Percentiles rank a stretch among this genome's conserved stretches.
Evolutionary conservation across 1,139 yeast species (phyloP).

Genomic region (Saccharomycopsis phalli): DNA sequence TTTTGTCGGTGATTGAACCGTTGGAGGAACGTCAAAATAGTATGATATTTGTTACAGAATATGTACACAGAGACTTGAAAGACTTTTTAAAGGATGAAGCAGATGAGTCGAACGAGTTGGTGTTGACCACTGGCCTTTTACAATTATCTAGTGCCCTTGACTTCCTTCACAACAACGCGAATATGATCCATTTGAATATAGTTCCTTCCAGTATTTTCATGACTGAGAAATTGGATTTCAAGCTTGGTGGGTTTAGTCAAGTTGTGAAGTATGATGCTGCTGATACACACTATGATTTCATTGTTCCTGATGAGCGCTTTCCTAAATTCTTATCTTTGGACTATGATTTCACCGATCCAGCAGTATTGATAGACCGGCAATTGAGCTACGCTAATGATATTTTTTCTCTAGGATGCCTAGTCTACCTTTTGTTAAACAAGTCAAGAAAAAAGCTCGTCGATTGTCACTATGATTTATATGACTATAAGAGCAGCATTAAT

Average conservation of each 20-base stretch:
- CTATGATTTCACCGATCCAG: slow-evolving; percentile 72
- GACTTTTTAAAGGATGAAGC: slow-evolving; percentile 21
- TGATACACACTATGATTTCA: slow-evolving; percentile 28
- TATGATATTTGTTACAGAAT: slow-evolving; percentile 78
- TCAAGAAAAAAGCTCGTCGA: slow-evolving; percentile 28
- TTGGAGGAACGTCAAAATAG: slow-evolving; percentile 77
- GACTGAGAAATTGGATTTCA: slow-evolving; percentile 91
- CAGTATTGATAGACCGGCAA: slow-evolving; percentile 49
- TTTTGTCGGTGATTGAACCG: slow-evolving; percentile 75
- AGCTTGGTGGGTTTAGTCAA: slow-evolving; percentile 55
- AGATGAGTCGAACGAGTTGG: slow-evolving; percentile 46
- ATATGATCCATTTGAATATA: slow-evolving; percentile 67
- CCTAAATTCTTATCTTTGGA: slow-evolving; percentile 66
- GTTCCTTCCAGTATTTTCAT: slow-evolving; percentile 72
- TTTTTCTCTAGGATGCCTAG: slow-evolving; percentile 72
- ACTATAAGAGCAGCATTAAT: slow-evolving; percentile 40
- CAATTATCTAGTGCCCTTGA: slow-evolving; percentile 73
- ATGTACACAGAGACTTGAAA: slow-evolving; percentile 49
- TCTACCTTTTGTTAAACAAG: slow-evolving; percentile 48
- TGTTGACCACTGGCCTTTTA: slow-evolving; percentile 77
- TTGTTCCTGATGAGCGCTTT: slow-evolving; percentile 64
- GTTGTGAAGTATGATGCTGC: slow-evolving; percentile 27
- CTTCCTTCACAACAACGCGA: slow-evolving; percentile 71
- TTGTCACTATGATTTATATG: slow-evolving; percentile 39
- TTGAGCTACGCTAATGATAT: slow-evolving; percentile 67